Percentiles rank a stretch among this genome's conserved stretches.
Evolutionary conservation across 768 basidiomycete species (phyloP).

Genomic region (Pisolithus microcarpus): DNA sequence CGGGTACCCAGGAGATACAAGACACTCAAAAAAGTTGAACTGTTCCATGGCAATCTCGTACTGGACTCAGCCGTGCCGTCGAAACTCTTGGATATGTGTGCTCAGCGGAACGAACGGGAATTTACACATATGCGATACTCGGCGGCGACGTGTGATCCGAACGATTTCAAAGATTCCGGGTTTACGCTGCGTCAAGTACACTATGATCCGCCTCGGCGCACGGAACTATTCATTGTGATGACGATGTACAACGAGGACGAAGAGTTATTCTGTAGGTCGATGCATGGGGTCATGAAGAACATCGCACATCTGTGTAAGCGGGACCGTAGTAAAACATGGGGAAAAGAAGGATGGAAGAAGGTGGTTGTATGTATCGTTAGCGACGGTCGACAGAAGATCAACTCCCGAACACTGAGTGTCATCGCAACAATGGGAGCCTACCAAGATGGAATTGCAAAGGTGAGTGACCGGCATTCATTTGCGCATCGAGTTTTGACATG

Average conservation of each 20-base stretch:
- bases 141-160: slow-evolving; percentile 93
- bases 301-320: slow-evolving; percentile 82
- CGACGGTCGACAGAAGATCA: slow-evolving; percentile 81
- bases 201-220: slow-evolving; percentile 84
- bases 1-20: slow-evolving; percentile 85
- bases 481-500: slow-evolving; percentile 2
- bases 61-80: slow-evolving; percentile 84
- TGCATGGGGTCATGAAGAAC: slow-evolving; percentile 96
- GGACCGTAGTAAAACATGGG: slow-evolving; percentile 90
- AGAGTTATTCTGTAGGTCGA: slow-evolving; percentile 82
- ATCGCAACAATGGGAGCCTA: slow-evolving; percentile 92
- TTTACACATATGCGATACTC: slow-evolving; percentile 96
- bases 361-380: slow-evolving; percentile 90
- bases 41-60: slow-evolving; percentile 92
- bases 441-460: slow-evolving; percentile 89
- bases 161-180: slow-evolving; percentile 73
- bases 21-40: slow-evolving; percentile 88
- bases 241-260: slow-evolving; percentile 98
- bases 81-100: slow-evolving; percentile 83
- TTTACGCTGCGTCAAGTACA: slow-evolving; percentile 89
- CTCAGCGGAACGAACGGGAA: slow-evolving; percentile 72
- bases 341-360: slow-evolving; percentile 97
- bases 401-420: slow-evolving; percentile 73
- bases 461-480: slow-evolving; percentile 20
- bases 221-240: slow-evolving; percentile 95